Evolutionary conservation across 169 alveolate genomes (phyloP).

Genomic region (Babesia ovis): DNA sequence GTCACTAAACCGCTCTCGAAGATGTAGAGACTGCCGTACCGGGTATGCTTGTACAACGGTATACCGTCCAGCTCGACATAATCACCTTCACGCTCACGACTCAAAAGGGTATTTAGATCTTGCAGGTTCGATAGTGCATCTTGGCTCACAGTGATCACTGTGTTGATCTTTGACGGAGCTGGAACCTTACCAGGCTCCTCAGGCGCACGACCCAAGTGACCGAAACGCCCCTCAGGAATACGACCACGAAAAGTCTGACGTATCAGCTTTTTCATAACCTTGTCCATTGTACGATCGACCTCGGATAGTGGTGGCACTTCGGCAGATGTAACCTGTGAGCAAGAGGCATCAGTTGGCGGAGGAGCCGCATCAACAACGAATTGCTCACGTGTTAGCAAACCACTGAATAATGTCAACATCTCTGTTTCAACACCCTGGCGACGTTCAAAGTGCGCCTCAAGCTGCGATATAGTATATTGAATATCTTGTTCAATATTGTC

Average conservation of each 20-base stretch:
- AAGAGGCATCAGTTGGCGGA: not conserved
- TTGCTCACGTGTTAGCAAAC: slow-evolving; percentile 51
- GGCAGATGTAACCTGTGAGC: not conserved
- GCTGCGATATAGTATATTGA: slow-evolving; percentile 4
- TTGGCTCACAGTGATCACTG: slow-evolving; percentile 21
- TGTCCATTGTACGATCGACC: slow-evolving; percentile 26
- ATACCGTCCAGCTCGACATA: slow-evolving; percentile 64
- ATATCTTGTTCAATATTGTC: slow-evolving; percentile 51
- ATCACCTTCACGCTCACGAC: slow-evolving; percentile 62
- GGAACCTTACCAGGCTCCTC: slow-evolving; percentile 2
- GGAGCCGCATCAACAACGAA: slow-evolving; percentile 16
- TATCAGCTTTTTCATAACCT: slow-evolving; percentile 54
- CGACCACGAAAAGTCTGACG: slow-evolving; percentile 55
- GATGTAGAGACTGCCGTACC: slow-evolving; percentile 49
- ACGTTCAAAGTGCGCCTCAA: slow-evolving; percentile 34
- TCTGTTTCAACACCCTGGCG: slow-evolving; percentile 60
- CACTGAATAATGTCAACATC: slow-evolving; percentile 55
- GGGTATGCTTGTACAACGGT: slow-evolving; percentile 60
- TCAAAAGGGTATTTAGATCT: slow-evolving; percentile 55
- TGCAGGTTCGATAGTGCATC: slow-evolving; percentile 54
- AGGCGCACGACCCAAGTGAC: slow-evolving; percentile 14
- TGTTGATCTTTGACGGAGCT: slow-evolving; percentile 4
- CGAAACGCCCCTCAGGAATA: slow-evolving; percentile 61
- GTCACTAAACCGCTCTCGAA: slow-evolving; percentile 29
- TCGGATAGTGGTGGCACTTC: not conserved